Evolutionary conservation across 2,329 filamentous ascomycete species (phyloP).

Genomic region (Phaeomoniella chlamydospora): DNA sequence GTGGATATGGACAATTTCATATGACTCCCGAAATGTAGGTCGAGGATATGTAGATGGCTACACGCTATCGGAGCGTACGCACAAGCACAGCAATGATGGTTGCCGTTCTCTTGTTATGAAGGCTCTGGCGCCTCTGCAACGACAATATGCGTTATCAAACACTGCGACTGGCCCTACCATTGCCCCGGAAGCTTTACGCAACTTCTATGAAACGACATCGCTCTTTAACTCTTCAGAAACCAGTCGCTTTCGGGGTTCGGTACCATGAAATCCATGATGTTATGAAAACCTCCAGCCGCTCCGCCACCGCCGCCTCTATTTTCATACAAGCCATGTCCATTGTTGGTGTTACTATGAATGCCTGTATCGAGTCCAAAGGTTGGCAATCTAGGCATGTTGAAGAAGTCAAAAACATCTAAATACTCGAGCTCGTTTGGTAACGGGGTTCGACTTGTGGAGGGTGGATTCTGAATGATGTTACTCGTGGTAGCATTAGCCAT

Average conservation of each 20-base stretch:
- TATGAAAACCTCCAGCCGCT: constrained; percentile 7
- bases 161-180: too few relatives aligned
- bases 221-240: constrained; percentile 26
- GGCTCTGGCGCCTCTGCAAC: too few relatives aligned
- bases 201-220: too few relatives aligned
- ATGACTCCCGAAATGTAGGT: too few relatives aligned
- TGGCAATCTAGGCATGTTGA: constrained; percentile 70
- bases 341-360: constrained; percentile 4
- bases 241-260: constrained; percentile 32
- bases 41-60: too few relatives aligned
- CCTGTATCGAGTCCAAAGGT: constrained; percentile 14
- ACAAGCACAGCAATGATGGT: too few relatives aligned
- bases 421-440: constrained; percentile 78
- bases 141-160: too few relatives aligned
- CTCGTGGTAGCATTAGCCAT: not conserved
- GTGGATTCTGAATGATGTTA: constrained; percentile 9
- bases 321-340: not conserved
- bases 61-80: too few relatives aligned
- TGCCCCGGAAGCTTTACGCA: too few relatives aligned
- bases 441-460: constrained; percentile 51
- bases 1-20: too few relatives aligned
- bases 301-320: not conserved
- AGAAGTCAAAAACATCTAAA: constrained; percentile 86
- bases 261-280: constrained; percentile 30
- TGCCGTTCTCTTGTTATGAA: too few relatives aligned